A percentile compares a stretch with the other conserved stretches of the same genome.
Conservation (phyloP, 768 basidiomycete genomes). For the Amanita pseudoporphyria region DNA sequence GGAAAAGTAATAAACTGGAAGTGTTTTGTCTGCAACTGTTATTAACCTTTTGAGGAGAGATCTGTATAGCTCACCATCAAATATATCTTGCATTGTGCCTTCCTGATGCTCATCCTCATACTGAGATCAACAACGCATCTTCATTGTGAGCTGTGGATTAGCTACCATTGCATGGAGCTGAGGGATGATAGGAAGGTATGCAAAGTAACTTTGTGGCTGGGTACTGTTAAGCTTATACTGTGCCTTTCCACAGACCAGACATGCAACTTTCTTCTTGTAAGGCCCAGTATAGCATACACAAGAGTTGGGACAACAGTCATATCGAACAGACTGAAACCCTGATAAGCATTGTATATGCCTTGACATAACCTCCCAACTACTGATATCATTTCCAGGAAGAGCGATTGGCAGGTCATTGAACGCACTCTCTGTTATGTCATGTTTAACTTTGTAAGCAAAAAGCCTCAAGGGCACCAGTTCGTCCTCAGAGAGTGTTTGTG, state of each 20-base stretch:
- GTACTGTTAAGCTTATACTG: not conserved
- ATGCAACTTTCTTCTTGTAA: no score
- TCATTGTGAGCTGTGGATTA: constrained; percentile 17
- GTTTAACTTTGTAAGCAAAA: not conserved
- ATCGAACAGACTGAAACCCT: constrained; percentile 17
- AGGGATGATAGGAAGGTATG: no score
- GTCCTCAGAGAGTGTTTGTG: not conserved
- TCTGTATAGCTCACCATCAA: not conserved
- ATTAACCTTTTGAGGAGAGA: not conserved
- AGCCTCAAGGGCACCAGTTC: not conserved
- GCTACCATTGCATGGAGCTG: constrained; percentile 15
- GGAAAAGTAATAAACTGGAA: constrained; percentile 24
- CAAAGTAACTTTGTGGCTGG: constrained; percentile 19
- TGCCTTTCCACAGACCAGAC: constrained; percentile 8
- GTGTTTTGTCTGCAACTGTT: constrained; percentile 12
- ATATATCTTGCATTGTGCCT: not conserved
- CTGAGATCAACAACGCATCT: not conserved
- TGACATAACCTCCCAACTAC: not conserved
- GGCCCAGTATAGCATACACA: no score
- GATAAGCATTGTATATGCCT: constrained; percentile 9
- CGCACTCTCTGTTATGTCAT: not conserved
- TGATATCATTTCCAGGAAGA: not conserved
- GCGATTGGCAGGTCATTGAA: not conserved
- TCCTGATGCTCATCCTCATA: not conserved
- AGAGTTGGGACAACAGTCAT: no score